Percentiles rank a stretch among this genome's conserved stretches.
These are phyloP conservation scores for Phytophthora syringae DNA, from an alignment of 352 stramenopile genomes.

Conservation along the genomic window DNA sequence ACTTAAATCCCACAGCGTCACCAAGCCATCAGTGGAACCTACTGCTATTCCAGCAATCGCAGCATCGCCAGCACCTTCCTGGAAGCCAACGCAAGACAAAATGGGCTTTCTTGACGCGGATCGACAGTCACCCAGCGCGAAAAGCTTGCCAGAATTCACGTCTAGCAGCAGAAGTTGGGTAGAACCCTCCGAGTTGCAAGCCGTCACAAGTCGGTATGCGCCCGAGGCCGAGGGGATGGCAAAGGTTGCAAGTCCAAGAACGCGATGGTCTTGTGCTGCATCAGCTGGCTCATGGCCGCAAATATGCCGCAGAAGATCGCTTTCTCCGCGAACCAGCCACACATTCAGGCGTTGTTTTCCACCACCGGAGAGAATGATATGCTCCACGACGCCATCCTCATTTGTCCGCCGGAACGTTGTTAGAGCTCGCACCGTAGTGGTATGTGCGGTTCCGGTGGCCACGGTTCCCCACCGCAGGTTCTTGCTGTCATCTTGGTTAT, in stretches of 20 bases:
- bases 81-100: slow-evolving; percentile 65
- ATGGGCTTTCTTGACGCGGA: slow-evolving; percentile 81
- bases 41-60: slow-evolving; percentile 62
- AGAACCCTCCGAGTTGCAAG: slow-evolving; percentile 81
- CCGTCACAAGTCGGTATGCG: slow-evolving; percentile 57
- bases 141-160: slow-evolving; percentile 27
- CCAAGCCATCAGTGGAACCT: slow-evolving; percentile 80
- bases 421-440: slow-evolving; percentile 81
- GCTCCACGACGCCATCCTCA: slow-evolving; percentile 21
- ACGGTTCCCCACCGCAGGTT: slow-evolving; percentile 48
- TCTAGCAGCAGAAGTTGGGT: slow-evolving; percentile 73
- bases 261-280: slow-evolving; percentile 82
- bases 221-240: slow-evolving; percentile 28
- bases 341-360: slow-evolving; percentile 86
- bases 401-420: slow-evolving; percentile 45
- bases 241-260: slow-evolving; percentile 77
- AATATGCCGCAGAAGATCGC: slow-evolving; percentile 55
- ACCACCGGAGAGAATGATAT: slow-evolving; percentile 75
- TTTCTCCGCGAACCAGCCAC: slow-evolving; percentile 57
- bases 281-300: slow-evolving; percentile 64
- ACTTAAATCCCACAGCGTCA: slow-evolving; percentile 78
- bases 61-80: slow-evolving; percentile 22
- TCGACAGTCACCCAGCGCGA: slow-evolving; percentile 62
- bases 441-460: slow-evolving; percentile 72
- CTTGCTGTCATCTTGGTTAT: slow-evolving; percentile 6